These are phyloP conservation scores for Nemophila menziesii DNA, from an alignment of 257 asterid species.

Conservation along the genomic window DNA sequence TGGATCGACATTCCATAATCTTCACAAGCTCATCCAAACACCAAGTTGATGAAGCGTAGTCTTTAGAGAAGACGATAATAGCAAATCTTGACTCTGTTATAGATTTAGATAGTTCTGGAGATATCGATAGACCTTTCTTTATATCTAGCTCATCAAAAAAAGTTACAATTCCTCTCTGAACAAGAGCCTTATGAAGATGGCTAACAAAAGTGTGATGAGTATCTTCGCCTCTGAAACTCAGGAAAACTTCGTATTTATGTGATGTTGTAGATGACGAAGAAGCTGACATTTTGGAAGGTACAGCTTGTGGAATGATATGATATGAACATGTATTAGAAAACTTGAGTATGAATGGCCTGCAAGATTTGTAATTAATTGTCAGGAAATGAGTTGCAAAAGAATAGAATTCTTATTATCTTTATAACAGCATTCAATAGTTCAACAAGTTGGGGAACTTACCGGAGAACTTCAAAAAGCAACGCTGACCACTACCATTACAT, in stretches of 20 bases:
- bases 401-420: no score
- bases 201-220: conserved; percentile 10
- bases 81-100: conserved; percentile 14
- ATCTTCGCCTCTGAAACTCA: conserved; percentile 15
- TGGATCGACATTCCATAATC: conserved; percentile 8
- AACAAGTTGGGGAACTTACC: no score
- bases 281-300: no score
- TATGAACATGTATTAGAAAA: no score
- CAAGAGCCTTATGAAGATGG: conserved; percentile 14
- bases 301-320: no score
- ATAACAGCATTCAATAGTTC: no score
- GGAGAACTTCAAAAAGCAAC: no score
- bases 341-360: no score
- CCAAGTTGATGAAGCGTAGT: conserved; percentile 17
- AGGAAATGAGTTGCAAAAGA: no score
- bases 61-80: conserved; percentile 10
- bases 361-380: no score
- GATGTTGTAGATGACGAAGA: background rate
- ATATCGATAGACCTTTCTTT: conserved; percentile 6
- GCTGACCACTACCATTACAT: no score
- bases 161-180: conserved; percentile 10
- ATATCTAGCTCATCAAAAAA: conserved; percentile 11
- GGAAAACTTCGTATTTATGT: conserved; percentile 5
- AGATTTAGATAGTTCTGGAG: conserved; percentile 11
- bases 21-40: conserved; percentile 20